Evolutionary conservation across 1,284 basidiomycete genomes (phyloP), one percentile per base, ranked within the genome.

Genomic region (Inonotus obliquus): DNA sequence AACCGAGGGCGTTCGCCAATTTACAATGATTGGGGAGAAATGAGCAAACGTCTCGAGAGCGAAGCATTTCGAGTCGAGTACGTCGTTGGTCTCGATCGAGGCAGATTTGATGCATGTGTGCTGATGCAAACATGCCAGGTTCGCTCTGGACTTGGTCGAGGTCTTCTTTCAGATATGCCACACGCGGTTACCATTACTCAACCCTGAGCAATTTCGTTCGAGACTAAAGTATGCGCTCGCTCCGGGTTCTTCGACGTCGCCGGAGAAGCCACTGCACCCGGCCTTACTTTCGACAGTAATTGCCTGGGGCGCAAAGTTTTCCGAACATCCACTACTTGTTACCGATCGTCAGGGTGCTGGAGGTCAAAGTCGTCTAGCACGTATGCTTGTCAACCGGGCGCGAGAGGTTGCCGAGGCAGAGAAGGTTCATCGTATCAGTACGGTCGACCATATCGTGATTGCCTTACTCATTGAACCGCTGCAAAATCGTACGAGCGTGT

Each of bases 241-340:
- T 59, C 65, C 29, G 65, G 73, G 72, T 56, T 66, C 37, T 49
- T 38, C 45, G 21, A 19, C 63, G 71, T 61, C 69, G 60, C 64
- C 72, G 49, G 66, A 73, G 62, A 65, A 77, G 39, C 77, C 82
- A 2, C 70, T 89, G 3, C 83, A 91, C 62, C 87, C 89, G 48
- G 84, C 89, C 2, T 78, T 95, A 17, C 80, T 96, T 41, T 94
- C 94, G 3, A 89, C 90, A 0, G 87, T 95, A n/a, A 78, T 97
- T 53, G 92, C 94, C 0, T 96, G 92, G 88, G 94, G 94, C 21
- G 87, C 92, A 47, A 93, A 94, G 68, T 96, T 96, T 72, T 91
- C 91, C 10, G 92, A 96, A 67, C 90, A 95, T 70, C 86, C 88
- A 0, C 75, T 94, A 64, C 82, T 96, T 52, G 79, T 86, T 5